A percentile compares a stretch with the other conserved stretches of the same genome.
phyloP scores from a whole-genome alignment of 2,329 filamentous ascomycete species.

The Pseudogymnoascus sp. region DNA sequence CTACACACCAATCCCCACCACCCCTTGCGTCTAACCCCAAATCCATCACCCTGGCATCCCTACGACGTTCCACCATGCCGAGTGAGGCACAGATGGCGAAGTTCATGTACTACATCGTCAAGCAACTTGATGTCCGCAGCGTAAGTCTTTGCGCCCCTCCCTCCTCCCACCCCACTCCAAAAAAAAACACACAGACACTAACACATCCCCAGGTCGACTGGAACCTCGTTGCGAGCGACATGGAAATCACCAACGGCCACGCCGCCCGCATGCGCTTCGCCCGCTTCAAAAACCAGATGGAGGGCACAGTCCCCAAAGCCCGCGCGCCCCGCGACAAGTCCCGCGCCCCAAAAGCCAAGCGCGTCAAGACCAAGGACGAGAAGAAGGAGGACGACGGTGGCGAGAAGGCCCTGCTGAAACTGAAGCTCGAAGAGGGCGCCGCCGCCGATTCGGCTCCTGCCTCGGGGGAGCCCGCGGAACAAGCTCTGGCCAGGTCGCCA shows the following conservation, averaged over 20 bases:
- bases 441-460: neutral
- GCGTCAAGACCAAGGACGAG: neutral
- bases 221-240: conserved; percentile 41
- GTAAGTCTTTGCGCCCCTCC: conserved; percentile 28
- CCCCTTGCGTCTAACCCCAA: neutral
- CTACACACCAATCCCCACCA: neutral
- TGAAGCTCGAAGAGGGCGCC: neutral
- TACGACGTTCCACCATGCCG: conserved; percentile 35
- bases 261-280: conserved; percentile 52
- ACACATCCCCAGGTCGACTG: conserved; percentile 42
- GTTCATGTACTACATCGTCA: conserved; percentile 50
- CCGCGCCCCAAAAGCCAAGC: neutral
- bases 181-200: conserved; percentile 5
- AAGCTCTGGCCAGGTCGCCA: neutral
- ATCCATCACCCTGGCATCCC: conserved; percentile 23
- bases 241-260: conserved; percentile 49
- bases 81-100: conserved; percentile 43
- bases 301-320: conserved; percentile 31
- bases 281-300: conserved; percentile 47
- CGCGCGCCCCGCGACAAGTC: conserved; percentile 15
- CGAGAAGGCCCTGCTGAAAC: conserved; percentile 1
- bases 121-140: conserved; percentile 46
- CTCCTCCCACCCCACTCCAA: neutral
- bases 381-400: conserved; percentile 7
- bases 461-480: neutral